Evolutionary conservation across 345 rosid genomes (phyloP).

Genomic region (Garcia nutans): DNA sequence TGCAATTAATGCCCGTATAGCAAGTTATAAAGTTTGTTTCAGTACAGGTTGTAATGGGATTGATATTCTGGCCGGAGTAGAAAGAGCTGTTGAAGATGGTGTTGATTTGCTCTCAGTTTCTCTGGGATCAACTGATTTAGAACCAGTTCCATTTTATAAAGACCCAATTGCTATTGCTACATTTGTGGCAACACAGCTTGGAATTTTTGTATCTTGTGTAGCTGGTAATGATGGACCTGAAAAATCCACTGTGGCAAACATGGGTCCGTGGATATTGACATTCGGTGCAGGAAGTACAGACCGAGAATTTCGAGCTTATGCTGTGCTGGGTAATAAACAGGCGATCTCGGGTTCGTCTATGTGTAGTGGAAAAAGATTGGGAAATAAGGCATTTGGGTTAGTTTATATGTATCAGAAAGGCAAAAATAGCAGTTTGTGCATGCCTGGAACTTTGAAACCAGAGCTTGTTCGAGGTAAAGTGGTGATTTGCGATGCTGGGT

Average conservation of each 20-base stretch:
- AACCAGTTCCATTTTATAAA: conserved; percentile 47
- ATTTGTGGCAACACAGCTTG: conserved; percentile 61
- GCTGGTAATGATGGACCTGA: conserved; percentile 84
- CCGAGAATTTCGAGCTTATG: conserved; percentile 75
- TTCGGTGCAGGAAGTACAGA: conserved; percentile 85
- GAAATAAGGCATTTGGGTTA: conserved; percentile 42
- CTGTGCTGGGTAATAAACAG: conserved; percentile 46
- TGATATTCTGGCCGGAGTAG: conserved; percentile 77
- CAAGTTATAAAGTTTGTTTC: conserved; percentile 89
- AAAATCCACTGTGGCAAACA: conserved; percentile 52
- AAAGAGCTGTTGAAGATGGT: conserved; percentile 66
- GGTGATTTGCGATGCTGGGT: conserved; percentile 71
- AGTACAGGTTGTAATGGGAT: conserved; percentile 57
- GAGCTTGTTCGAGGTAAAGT: conserved; percentile 56
- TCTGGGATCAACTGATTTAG: conserved; percentile 3
- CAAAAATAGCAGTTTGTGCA: conserved; percentile 42
- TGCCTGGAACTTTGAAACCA: conserved; percentile 69
- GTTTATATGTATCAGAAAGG: conserved; percentile 64
- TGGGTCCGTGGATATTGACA: conserved; percentile 89
- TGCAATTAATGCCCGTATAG: conserved; percentile 65
- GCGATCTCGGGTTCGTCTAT: conserved; percentile 60
- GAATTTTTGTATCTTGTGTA: conserved; percentile 68
- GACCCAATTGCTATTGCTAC: conserved; percentile 66
- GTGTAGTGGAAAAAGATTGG: conserved; percentile 61
- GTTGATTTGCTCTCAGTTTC: conserved; percentile 80